Base-by-base conservation (phyloP, 1,139 yeast genomes). In the Diutina mesorugosa region DNA sequence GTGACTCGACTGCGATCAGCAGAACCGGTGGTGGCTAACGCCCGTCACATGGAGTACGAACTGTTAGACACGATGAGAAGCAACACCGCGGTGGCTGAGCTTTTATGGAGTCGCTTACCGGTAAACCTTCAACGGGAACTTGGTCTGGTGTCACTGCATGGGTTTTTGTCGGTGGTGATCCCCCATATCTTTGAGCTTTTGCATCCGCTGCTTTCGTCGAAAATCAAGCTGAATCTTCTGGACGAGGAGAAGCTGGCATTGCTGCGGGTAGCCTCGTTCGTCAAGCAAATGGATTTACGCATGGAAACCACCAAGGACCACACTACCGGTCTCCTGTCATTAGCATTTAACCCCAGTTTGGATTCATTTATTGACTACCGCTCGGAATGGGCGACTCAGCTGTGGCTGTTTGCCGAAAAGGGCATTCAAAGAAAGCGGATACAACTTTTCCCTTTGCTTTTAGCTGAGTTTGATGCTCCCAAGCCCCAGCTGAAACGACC, bases 21-120 rank as follows among this genome's bases (percentile, higher is more conserved):
- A 28, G 62, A 67, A 38, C 61, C 67, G 16, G 63, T 76, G 16
- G 63, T 76, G 8, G 73, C 77, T 30, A 68, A 72, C 59, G 73
- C 72, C 35, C 72, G 70, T 59, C 72, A 72, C 45, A 59, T 74
- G 28, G 84, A 79, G 58, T 82, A 74, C 65, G 81, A 77, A 60
- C 59, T 69, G 30, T 60, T 60, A 56, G 80, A 75, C 59, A 58
- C 60, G 8, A 68, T 67, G 47, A 68, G 70, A 55, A 64, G 64
- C 52, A 76, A 76, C 59, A 65, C 62, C 55, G 62, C 72, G 7
- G 58, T 65, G 0, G 64, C 69, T 10, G 70, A 66, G 54, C 60
- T 63, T 14, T 58, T 73, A 2, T 59, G 63, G 6, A 67, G 70
- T 4, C 66, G 63, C 21, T 57, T 74, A 0, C 79, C 80, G 0